These are phyloP conservation scores for Xenosphaeropsis pyriputrescens DNA, from an alignment of 2,329 filamentous ascomycete genomes.

Conservation along the genomic window DNA sequence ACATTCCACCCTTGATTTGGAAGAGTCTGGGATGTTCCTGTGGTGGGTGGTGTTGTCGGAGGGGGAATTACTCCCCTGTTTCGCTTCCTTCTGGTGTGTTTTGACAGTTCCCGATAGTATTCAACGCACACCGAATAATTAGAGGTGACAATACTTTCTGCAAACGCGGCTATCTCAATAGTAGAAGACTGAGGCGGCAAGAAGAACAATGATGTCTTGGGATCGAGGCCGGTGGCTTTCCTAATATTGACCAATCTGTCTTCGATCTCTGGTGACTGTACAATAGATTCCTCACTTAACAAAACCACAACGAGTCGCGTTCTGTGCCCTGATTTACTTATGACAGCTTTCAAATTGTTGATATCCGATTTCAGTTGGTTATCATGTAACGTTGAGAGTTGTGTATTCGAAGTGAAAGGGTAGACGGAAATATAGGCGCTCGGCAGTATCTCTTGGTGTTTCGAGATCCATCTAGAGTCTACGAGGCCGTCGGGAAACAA, in stretches of 20 bases:
- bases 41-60: constrained; percentile 70
- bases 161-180: constrained; percentile 58
- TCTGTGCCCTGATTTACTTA: constrained; percentile 59
- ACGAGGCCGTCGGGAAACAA: constrained; percentile 86
- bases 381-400: constrained; percentile 65
- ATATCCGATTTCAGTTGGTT: constrained; percentile 83
- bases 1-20: constrained; percentile 81
- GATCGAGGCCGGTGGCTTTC: constrained; percentile 64
- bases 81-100: constrained; percentile 79
- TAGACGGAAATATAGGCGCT: constrained; percentile 74
- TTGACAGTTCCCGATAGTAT: constrained; percentile 89
- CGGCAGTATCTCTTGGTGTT: constrained; percentile 76
- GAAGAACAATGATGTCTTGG: constrained; percentile 69
- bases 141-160: constrained; percentile 55
- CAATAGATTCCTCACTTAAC: constrained; percentile 53
- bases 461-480: constrained; percentile 68
- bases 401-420: constrained; percentile 55
- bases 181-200: constrained; percentile 59
- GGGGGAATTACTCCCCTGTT: constrained; percentile 64
- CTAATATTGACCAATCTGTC: constrained; percentile 70
- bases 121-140: constrained; percentile 67
- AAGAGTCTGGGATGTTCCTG: constrained; percentile 73
- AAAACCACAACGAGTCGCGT: constrained; percentile 65
- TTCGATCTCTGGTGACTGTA: constrained; percentile 43
- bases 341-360: constrained; percentile 54